These are phyloP conservation scores for Serpula lacrymans DNA, from an alignment of 768 basidiomycete genomes.

Conservation along the genomic window DNA sequence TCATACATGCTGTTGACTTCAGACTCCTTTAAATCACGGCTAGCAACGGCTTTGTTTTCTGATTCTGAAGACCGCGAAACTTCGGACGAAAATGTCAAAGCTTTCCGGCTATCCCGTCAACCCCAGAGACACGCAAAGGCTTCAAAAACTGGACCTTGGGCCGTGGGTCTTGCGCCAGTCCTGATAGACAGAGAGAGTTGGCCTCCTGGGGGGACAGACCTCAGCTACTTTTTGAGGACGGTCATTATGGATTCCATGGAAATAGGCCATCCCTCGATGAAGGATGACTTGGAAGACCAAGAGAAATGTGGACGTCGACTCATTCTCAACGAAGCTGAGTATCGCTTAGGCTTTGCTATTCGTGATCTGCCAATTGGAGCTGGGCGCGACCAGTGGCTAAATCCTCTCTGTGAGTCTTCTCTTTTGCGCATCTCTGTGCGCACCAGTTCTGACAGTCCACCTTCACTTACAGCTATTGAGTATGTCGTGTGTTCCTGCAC, in stretches of 20 bases:
- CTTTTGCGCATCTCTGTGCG: background rate
- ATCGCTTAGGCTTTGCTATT: slow-evolving; percentile 81
- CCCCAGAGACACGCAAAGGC: slow-evolving; percentile 11
- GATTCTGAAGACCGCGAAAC: slow-evolving; percentile 54
- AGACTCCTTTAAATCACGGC: slow-evolving; percentile 67
- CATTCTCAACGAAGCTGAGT: slow-evolving; percentile 61
- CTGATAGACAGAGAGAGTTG: slow-evolving; percentile 74
- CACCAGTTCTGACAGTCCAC: background rate
- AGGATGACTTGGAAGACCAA: slow-evolving; percentile 23
- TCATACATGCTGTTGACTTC: slow-evolving; percentile 75
- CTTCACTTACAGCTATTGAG: slow-evolving; percentile 28
- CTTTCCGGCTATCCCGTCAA: slow-evolving; percentile 20
- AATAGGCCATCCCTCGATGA: slow-evolving; percentile 12
- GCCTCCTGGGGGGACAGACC: slow-evolving; percentile 84
- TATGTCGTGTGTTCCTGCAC: slow-evolving; percentile 13
- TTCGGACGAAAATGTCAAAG: slow-evolving; percentile 20
- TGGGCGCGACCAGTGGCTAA: slow-evolving; percentile 72
- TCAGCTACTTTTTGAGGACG: slow-evolving; percentile 78
- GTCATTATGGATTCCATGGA: slow-evolving; percentile 83
- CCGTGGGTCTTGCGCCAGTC: slow-evolving; percentile 69
- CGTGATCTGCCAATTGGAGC: slow-evolving; percentile 63
- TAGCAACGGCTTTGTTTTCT: slow-evolving; percentile 73
- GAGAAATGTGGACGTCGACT: slow-evolving; percentile 31
- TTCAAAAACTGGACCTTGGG: slow-evolving; percentile 37
- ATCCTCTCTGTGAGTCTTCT: slow-evolving; percentile 69